Percentiles rank a stretch among this genome's conserved stretches.
Conservation (phyloP, 2,329 filamentous ascomycete species). For the Aureobasidium namibiae region DNA sequence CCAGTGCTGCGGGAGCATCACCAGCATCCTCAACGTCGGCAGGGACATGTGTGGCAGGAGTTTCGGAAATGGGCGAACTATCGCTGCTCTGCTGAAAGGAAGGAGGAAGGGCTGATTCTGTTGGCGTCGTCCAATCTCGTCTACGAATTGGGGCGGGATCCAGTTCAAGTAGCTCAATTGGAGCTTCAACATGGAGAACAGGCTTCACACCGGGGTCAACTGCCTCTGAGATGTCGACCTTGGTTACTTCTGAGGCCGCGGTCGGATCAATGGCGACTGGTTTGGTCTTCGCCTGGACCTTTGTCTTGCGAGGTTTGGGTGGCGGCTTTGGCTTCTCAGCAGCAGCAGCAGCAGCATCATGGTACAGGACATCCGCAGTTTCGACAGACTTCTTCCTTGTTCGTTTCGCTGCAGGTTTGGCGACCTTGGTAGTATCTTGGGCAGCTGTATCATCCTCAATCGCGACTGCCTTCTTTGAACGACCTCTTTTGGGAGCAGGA, state of each 20-base stretch:
- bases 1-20: background rate
- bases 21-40: background rate
- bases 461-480: background rate
- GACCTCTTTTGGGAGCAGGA: background rate
- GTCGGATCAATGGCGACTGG: background rate
- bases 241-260: background rate
- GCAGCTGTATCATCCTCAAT: background rate
- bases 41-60: background rate
- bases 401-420: background rate
- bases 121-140: constrained; percentile 7
- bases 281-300: background rate
- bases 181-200: background rate
- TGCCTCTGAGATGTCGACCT: background rate
- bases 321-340: background rate
- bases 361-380: background rate
- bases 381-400: background rate
- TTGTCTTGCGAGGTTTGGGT: background rate
- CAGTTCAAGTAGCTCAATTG: background rate
- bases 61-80: background rate
- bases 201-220: background rate
- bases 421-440: background rate
- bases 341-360: background rate
- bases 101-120: background rate
- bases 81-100: constrained; percentile 11
- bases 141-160: constrained; percentile 2